phyloP scores from a whole-genome alignment of 2,329 filamentous ascomycete species.

The Rhynchosporium graminicola region DNA sequence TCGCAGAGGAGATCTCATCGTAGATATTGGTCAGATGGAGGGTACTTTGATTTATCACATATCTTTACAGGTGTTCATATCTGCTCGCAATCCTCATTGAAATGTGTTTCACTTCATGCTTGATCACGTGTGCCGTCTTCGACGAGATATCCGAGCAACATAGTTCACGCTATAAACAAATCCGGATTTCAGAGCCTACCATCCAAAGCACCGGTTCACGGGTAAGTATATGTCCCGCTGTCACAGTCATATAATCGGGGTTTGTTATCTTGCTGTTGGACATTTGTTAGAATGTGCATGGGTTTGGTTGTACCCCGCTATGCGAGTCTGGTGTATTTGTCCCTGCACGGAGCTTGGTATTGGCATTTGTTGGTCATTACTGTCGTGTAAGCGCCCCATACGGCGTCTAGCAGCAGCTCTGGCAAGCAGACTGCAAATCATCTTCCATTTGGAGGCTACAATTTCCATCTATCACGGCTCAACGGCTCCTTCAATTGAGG shows the following conservation, averaged over 20 bases:
- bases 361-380: background rate
- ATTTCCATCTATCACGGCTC: background rate
- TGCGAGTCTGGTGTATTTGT: background rate
- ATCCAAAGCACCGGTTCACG: background rate
- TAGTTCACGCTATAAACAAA: background rate
- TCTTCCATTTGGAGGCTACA: background rate
- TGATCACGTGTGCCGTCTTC: background rate
- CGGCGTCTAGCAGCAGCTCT: background rate
- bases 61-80: background rate
- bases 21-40: background rate
- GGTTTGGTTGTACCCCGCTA: background rate
- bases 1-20: conserved; percentile 44
- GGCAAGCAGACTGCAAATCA: conserved; percentile 6
- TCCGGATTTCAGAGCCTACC: background rate
- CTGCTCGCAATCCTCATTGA: background rate
- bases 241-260: background rate
- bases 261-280: background rate
- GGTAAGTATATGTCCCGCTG: background rate
- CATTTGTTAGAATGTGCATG: background rate
- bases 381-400: background rate
- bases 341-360: background rate
- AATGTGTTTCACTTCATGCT: background rate
- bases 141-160: background rate
- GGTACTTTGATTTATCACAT: background rate
- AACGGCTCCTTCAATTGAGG: background rate